These are phyloP conservation scores for Pelargonium hybrid DNA, from an alignment of 441 rosid genomes.

Conservation along the genomic window DNA sequence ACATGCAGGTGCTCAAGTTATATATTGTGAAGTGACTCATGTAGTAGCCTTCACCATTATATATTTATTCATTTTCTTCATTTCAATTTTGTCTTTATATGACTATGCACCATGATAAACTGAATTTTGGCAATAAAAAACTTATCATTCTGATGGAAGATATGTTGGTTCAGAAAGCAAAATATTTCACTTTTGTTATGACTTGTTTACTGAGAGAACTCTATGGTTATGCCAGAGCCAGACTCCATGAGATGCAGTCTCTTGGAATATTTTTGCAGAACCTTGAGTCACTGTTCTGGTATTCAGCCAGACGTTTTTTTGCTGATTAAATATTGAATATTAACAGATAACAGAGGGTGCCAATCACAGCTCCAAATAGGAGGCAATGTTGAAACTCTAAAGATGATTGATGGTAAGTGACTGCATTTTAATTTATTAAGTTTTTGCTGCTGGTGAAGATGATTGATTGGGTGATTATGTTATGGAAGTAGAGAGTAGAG, in stretches of 20 bases:
- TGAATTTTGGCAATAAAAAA: not conserved
- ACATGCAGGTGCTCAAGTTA: not conserved
- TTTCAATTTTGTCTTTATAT: not conserved
- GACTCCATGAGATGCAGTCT: not conserved
- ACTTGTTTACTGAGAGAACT: not conserved
- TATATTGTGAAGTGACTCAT: not conserved
- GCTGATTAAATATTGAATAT: not conserved
- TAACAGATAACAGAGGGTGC: not conserved
- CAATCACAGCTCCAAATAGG: not conserved
- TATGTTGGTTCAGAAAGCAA: not conserved
- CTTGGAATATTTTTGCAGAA: not conserved
- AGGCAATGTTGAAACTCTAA: constrained; percentile 1
- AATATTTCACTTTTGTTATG: not conserved
- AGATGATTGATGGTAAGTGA: not conserved
- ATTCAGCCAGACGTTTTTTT: not conserved
- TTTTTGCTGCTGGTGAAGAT: not conserved
- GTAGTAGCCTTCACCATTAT: not conserved
- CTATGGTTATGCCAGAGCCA: not conserved
- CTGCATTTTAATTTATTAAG: not conserved
- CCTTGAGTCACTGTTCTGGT: not conserved
- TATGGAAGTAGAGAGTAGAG: not conserved
- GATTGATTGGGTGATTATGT: not conserved
- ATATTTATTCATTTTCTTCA: not conserved
- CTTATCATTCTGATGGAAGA: not conserved
- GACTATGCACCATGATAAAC: not conserved